phyloP scores from a whole-genome alignment of 805 yeast genomes.

The Pichia nanzhaoensis region DNA sequence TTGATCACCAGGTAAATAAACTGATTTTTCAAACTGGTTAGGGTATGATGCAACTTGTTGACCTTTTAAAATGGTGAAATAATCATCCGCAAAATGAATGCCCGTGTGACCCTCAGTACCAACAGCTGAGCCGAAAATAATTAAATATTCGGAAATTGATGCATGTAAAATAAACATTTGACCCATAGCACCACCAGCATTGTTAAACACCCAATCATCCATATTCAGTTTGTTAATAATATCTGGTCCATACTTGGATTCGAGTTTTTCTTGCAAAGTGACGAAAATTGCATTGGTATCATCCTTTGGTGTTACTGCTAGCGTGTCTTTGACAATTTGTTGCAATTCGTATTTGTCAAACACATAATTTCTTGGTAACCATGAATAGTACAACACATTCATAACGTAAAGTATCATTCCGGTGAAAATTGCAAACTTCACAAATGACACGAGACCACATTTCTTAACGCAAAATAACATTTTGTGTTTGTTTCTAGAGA shows the following conservation, averaged over 20 bases:
- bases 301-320: constrained; percentile 47
- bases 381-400: constrained; percentile 42
- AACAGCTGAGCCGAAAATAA: constrained; percentile 85
- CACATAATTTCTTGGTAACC: constrained; percentile 65
- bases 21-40: constrained; percentile 54
- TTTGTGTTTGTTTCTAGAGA: no score
- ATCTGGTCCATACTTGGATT: constrained; percentile 58
- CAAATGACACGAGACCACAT: constrained; percentile 1
- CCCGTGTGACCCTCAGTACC: constrained; percentile 98
- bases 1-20: constrained; percentile 81
- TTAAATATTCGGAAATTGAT: constrained; percentile 85
- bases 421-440: constrained; percentile 1
- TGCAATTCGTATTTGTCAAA: constrained; percentile 65
- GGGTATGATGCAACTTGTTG: constrained; percentile 69
- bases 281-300: constrained; percentile 57
- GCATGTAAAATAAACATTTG: constrained; percentile 94
- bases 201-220: constrained; percentile 93
- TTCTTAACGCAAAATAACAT: constrained; percentile 3
- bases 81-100: constrained; percentile 94
- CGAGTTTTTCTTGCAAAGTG: constrained; percentile 52
- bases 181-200: constrained; percentile 99
- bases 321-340: constrained; percentile 47
- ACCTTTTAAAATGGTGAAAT: constrained; percentile 84
- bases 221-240: constrained; percentile 62
- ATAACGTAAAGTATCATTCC: constrained; percentile 28